Conservation (phyloP, 768 basidiomycete species). For the Rhizopogon sp. region DNA sequence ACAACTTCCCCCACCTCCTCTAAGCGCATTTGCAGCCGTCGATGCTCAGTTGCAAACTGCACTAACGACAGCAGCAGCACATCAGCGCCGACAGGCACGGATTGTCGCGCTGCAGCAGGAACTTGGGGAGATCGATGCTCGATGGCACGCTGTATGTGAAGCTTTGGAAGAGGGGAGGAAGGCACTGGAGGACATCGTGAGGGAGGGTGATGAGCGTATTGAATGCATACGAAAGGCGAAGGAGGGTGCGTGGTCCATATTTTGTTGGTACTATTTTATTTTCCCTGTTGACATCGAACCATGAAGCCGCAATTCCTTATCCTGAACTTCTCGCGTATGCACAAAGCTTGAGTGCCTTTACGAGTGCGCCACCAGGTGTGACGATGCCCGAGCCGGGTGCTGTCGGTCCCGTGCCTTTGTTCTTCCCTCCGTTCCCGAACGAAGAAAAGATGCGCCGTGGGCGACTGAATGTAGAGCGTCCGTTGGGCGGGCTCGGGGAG, state of each 20-base stretch:
- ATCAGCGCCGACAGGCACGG: slow-evolving; percentile 71
- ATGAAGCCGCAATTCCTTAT: slow-evolving; percentile 70
- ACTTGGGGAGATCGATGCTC: slow-evolving; percentile 58
- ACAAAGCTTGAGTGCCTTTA: slow-evolving; percentile 79
- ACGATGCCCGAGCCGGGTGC: slow-evolving; percentile 74
- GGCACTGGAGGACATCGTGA: slow-evolving; percentile 65
- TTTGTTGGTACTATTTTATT: neutral
- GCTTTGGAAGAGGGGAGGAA: slow-evolving; percentile 61
- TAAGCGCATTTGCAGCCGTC: slow-evolving; percentile 43
- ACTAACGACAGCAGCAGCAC: slow-evolving; percentile 58
- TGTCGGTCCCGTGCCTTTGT: slow-evolving; percentile 68
- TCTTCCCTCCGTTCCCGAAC: slow-evolving; percentile 89
- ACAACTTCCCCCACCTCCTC: slow-evolving; percentile 55
- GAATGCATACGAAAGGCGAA: slow-evolving; percentile 68
- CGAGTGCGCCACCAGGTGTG: slow-evolving; percentile 69
- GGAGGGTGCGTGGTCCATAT: slow-evolving; percentile 43
- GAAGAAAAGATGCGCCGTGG: slow-evolving; percentile 90
- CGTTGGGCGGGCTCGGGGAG: slow-evolving; percentile 73
- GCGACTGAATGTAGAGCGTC: slow-evolving; percentile 73
- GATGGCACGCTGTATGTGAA: slow-evolving; percentile 65
- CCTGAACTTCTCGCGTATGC: slow-evolving; percentile 82
- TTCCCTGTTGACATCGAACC: neutral
- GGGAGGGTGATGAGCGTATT: slow-evolving; percentile 70
- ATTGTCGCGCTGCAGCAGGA: slow-evolving; percentile 72
- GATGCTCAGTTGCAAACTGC: slow-evolving; percentile 66